Evolutionary conservation across 768 basidiomycete genomes (phyloP).

Genomic region (Termitomyces sp.): DNA sequence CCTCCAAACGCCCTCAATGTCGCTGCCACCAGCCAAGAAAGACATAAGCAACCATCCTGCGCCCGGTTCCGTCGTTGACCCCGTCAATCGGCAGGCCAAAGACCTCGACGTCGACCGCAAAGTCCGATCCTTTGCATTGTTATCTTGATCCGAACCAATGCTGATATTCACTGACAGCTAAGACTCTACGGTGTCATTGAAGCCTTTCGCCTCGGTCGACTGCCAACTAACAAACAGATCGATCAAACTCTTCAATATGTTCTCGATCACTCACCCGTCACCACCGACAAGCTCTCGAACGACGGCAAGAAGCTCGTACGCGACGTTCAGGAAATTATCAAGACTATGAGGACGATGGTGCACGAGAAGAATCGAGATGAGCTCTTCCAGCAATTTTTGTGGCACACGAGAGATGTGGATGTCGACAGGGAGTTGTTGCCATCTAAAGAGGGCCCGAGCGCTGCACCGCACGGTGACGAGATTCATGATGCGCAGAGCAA

Average conservation of each 20-base stretch:
- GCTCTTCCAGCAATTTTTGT: constrained; percentile 87
- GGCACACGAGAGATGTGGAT: constrained; percentile 62
- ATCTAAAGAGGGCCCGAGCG: background rate
- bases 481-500: constrained; percentile 55
- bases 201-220: constrained; percentile 73
- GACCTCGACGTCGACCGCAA: constrained; percentile 81
- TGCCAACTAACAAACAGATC: constrained; percentile 80
- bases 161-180: constrained; percentile 34
- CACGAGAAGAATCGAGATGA: constrained; percentile 85
- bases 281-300: constrained; percentile 59
- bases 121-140: constrained; percentile 21
- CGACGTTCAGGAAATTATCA: constrained; percentile 76
- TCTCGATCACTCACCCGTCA: constrained; percentile 50
- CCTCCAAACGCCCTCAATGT: constrained; percentile 38
- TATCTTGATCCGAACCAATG: background rate
- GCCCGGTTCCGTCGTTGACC: constrained; percentile 56
- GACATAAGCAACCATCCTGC: constrained; percentile 57
- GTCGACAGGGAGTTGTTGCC: constrained; percentile 1
- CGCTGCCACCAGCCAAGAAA: constrained; percentile 55
- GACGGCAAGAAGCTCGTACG: constrained; percentile 74
- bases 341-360: constrained; percentile 69
- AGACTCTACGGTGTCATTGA: constrained; percentile 76
- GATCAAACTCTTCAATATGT: constrained; percentile 68
- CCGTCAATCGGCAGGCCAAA: constrained; percentile 53
- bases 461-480: constrained; percentile 22